Conservation (phyloP, 2,329 filamentous ascomycete genomes). For the Dryadomyces quercivorus region DNA sequence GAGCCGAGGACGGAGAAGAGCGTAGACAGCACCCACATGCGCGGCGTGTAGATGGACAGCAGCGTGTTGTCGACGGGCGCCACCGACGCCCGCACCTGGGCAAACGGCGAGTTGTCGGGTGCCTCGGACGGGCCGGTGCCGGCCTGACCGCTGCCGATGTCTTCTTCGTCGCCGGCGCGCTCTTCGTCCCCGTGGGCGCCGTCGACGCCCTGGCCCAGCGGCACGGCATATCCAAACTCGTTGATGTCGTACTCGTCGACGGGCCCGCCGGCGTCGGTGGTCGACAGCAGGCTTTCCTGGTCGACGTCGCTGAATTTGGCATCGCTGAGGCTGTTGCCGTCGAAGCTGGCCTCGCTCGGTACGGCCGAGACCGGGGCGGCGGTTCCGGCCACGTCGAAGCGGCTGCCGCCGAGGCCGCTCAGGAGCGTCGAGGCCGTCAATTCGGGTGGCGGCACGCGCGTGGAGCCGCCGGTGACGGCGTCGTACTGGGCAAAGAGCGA, state of each 20-base stretch:
- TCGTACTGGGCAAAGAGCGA: constrained; percentile 11
- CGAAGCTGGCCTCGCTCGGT: constrained; percentile 28
- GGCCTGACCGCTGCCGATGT: not conserved
- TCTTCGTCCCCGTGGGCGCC: not conserved
- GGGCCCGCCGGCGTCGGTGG: not conserved
- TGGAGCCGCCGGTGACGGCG: constrained; percentile 13
- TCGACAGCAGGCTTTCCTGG: not conserved
- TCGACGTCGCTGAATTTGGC: not conserved
- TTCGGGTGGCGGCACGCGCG: constrained; percentile 28
- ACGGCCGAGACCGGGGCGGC: constrained; percentile 35
- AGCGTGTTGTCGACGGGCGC: constrained; percentile 61
- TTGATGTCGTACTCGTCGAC: constrained; percentile 1
- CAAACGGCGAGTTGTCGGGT: constrained; percentile 61
- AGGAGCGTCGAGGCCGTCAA: constrained; percentile 38
- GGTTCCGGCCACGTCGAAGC: constrained; percentile 28
- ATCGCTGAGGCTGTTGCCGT: constrained; percentile 10
- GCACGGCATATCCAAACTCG: constrained; percentile 1
- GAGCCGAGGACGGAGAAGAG: constrained; percentile 72
- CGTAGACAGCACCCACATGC: constrained; percentile 76
- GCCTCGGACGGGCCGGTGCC: constrained; percentile 37
- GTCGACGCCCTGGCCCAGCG: not conserved
- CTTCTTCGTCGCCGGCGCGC: not conserved
- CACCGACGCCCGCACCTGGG: constrained; percentile 71
- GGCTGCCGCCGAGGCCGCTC: constrained; percentile 33
- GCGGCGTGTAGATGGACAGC: constrained; percentile 75